A percentile compares a stretch with the other conserved stretches of the same genome.
These are phyloP conservation scores for Yamadazyma aaseri DNA, from an alignment of 1,139 yeast genomes.

Conservation along the genomic window DNA sequence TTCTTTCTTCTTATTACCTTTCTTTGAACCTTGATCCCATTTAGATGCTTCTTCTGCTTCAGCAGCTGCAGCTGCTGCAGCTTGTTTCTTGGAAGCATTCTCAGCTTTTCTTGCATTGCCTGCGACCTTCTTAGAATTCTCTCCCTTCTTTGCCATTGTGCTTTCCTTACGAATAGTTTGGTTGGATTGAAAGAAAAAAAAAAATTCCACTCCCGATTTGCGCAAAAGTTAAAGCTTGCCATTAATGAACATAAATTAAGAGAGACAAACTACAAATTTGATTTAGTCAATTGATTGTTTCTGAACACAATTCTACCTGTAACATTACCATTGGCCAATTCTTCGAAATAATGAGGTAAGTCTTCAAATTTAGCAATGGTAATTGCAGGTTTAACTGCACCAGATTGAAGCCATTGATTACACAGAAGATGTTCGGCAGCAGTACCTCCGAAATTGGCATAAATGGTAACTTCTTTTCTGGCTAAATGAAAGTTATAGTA, in stretches of 20 bases:
- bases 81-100: constrained; percentile 58
- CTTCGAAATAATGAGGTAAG: constrained; percentile 35
- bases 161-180: background rate
- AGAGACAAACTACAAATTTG: constrained; percentile 1
- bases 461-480: constrained; percentile 40
- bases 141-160: constrained; percentile 62
- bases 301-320: constrained; percentile 46
- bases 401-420: constrained; percentile 43
- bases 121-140: constrained; percentile 62
- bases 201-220: constrained; percentile 3
- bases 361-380: constrained; percentile 31
- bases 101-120: constrained; percentile 75
- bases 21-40: constrained; percentile 76
- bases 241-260: background rate
- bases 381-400: constrained; percentile 40
- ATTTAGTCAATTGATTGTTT: constrained; percentile 19
- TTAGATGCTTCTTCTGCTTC: constrained; percentile 59
- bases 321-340: constrained; percentile 38
- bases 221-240: background rate
- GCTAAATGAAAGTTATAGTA: constrained; percentile 38
- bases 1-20: constrained; percentile 67
- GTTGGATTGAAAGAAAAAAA: background rate
- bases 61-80: constrained; percentile 46
- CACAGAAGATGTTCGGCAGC: constrained; percentile 45
- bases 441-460: constrained; percentile 48